Conservation (phyloP, 1,284 basidiomycete genomes). For the Ceratobasidium theobromae region DNA sequence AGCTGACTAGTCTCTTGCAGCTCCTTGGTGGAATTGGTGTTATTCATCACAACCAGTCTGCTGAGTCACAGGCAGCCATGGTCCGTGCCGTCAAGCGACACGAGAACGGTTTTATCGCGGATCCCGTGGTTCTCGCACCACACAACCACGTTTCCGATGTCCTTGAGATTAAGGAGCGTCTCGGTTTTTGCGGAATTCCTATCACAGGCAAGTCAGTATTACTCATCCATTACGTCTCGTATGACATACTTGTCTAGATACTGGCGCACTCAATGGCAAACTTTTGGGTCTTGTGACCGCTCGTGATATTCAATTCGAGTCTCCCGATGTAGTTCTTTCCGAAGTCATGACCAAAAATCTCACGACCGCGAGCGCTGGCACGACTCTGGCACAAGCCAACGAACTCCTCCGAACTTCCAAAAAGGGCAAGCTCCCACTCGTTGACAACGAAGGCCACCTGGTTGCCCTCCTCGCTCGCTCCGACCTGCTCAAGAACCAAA, state of each 20-base stretch:
- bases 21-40: conserved; percentile 97
- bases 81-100: conserved; percentile 97
- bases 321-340: conserved; percentile 65
- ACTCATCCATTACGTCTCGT: conserved; percentile 16
- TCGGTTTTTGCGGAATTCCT: conserved; percentile 97
- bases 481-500: conserved; percentile 97
- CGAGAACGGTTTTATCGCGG: conserved; percentile 98
- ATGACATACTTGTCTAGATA: conserved; percentile 56
- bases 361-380: conserved; percentile 80
- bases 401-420: conserved; percentile 93
- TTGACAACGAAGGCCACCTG: conserved; percentile 74
- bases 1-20: conserved; percentile 46
- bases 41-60: conserved; percentile 95
- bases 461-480: conserved; percentile 91
- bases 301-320: conserved; percentile 94
- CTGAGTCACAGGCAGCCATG: conserved; percentile 91
- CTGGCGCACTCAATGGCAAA: conserved; percentile 83
- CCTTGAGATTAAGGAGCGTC: conserved; percentile 86
- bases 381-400: conserved; percentile 92
- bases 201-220: conserved; percentile 77
- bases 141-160: conserved; percentile 84
- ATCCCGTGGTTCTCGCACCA: conserved; percentile 86
- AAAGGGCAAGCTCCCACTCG: conserved; percentile 95
- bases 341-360: conserved; percentile 87
- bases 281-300: conserved; percentile 96